Evolutionary conservation across 129 eudicot genomes (phyloP), one percentile per base, ranked within the genome.

Genomic region (Sambucus nigra): DNA sequence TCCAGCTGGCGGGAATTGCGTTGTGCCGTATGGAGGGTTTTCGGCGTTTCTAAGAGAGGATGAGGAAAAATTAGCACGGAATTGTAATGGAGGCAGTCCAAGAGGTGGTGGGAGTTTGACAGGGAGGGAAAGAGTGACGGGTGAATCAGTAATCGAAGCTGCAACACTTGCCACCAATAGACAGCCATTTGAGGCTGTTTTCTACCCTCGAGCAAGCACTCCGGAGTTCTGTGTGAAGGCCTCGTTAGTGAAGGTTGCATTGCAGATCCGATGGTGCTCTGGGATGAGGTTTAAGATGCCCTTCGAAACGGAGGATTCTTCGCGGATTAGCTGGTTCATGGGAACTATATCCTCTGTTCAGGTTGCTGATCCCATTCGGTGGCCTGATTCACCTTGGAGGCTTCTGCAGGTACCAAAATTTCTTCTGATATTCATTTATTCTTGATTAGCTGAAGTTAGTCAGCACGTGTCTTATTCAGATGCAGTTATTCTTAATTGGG

Each of bases 331-430:
- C 68, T 91, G 99, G 99, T 91, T 91, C 32, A 91, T 91, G 99
- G 99, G 99, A 35, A 86, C 94, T 0, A 77, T 91, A 33, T 86
- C 99, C 0, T 69, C 86, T 10, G 84, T 91, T 54, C 95, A 86
- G 63, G 95, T 86, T 55, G 71, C 82, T 5, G 99, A 91, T 60
- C 84, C 95, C 4, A 67, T 82, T 61, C 72, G 85, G 24, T 91
- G 99, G 99, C 94, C 99, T 14, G 95, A 91, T 65, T 91, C 99
- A 4, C 99, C 94, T 1, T 91, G 99, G 99, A 75, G 99, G 54
- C 99, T 91, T 60, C 82, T 91, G 27, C 99, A 91, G 94, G 99
- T 91, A 76, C 60, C 18, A 24, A 23, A 42, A 0, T 51, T 17
- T 8, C 5, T 11, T 20, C 24, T 16, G 12, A 33, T 29, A 9